Conservation (phyloP, 768 basidiomycete genomes). For the Pisolithus tinctorius region DNA sequence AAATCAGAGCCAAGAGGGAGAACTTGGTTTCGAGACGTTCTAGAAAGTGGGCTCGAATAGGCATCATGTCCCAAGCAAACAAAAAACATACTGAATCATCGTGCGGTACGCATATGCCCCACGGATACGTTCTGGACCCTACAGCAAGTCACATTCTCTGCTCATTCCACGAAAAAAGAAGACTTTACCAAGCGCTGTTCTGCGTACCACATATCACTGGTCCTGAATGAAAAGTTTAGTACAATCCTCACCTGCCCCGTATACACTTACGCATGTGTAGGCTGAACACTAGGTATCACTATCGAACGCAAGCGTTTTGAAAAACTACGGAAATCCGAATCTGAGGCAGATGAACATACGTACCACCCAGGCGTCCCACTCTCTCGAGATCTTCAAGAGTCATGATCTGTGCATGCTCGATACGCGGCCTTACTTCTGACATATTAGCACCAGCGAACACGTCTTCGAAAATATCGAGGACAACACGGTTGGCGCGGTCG, state of each 20-base stretch:
- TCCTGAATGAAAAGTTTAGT: slow-evolving; percentile 35
- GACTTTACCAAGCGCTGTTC: slow-evolving; percentile 61
- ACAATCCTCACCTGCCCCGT: background rate
- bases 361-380: slow-evolving; percentile 67
- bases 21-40: slow-evolving; percentile 43
- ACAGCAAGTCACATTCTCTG: background rate
- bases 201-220: slow-evolving; percentile 91
- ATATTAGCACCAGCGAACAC: slow-evolving; percentile 32
- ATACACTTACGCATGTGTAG: slow-evolving; percentile 73
- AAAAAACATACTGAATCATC: slow-evolving; percentile 52
- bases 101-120: slow-evolving; percentile 89
- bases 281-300: slow-evolving; percentile 92
- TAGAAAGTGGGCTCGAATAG: slow-evolving; percentile 14
- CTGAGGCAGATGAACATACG: slow-evolving; percentile 12
- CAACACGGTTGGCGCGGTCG: slow-evolving; percentile 78
- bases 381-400: slow-evolving; percentile 60
- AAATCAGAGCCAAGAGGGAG: slow-evolving; percentile 91
- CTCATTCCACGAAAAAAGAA: slow-evolving; percentile 1
- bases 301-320: background rate
- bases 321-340: background rate
- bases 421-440: slow-evolving; percentile 58
- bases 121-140: slow-evolving; percentile 78
- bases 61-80: background rate
- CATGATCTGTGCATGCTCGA: slow-evolving; percentile 94
- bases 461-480: slow-evolving; percentile 78